These are phyloP conservation scores for Neurospora sp. DNA, from an alignment of 495 filamentous ascomycete species.

Conservation along the genomic window DNA sequence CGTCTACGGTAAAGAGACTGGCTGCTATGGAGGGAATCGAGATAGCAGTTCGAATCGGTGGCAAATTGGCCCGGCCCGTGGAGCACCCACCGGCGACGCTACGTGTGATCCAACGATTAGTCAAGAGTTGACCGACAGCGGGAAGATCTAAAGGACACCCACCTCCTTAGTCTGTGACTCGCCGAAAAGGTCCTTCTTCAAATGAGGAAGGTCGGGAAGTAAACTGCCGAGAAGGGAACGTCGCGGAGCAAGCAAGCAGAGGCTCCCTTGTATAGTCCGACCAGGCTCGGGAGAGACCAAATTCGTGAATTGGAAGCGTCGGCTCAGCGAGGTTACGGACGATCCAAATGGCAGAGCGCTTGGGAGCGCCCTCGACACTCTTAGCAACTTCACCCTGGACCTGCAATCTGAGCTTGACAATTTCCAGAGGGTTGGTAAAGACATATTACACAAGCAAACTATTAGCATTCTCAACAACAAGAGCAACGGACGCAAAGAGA, in stretches of 20 bases:
- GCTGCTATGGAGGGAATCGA: background rate
- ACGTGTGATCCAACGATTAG: background rate
- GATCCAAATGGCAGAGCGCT: conserved; percentile 93
- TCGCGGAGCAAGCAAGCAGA: conserved; percentile 90
- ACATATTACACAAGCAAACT: conserved; percentile 41
- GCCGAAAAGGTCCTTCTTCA: conserved; percentile 90
- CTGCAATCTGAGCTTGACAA: conserved; percentile 97
- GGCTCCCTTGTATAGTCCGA: conserved; percentile 96
- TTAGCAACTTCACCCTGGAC: conserved; percentile 94
- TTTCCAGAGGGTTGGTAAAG: conserved; percentile 95
- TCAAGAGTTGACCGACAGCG: conserved; percentile 60
- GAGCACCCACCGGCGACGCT: background rate
- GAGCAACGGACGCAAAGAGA: conserved; percentile 89
- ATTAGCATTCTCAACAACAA: conserved; percentile 50
- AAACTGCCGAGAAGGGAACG: conserved; percentile 95
- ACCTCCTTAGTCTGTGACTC: conserved; percentile 84
- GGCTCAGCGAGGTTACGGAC: conserved; percentile 59
- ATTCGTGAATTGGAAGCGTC: background rate
- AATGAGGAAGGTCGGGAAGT: conserved; percentile 93
- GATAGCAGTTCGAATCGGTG: background rate
- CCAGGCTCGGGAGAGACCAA: conserved; percentile 43
- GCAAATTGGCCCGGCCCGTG: background rate
- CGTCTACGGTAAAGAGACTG: background rate
- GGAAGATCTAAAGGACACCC: conserved; percentile 82
- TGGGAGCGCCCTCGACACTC: conserved; percentile 69